Conservation (phyloP, 768 basidiomycete genomes). For the Ephemerocybe angulata region DNA sequence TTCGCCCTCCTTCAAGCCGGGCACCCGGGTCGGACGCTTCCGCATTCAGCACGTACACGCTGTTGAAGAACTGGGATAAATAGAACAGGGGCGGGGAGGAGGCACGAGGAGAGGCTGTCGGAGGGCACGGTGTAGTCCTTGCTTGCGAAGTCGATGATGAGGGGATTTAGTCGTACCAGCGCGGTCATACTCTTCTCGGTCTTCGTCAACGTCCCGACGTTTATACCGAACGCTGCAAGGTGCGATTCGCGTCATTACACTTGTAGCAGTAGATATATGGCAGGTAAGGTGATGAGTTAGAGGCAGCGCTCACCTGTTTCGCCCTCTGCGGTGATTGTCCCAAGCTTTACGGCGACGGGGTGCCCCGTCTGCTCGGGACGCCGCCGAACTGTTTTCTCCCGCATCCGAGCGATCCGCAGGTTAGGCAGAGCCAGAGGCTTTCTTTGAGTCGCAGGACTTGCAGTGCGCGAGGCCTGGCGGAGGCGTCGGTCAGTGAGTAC, state of each 20-base stretch:
- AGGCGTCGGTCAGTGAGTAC: background rate
- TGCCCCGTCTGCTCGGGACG: constrained; percentile 57
- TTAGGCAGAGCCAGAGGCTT: constrained; percentile 94
- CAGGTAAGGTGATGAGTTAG: background rate
- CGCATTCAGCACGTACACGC: constrained; percentile 79
- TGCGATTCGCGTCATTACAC: constrained; percentile 81
- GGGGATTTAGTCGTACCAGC: constrained; percentile 71
- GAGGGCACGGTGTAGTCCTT: constrained; percentile 83
- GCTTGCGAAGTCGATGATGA: constrained; percentile 78
- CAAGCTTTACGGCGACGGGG: constrained; percentile 85
- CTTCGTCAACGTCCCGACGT: constrained; percentile 75
- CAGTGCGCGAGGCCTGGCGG: constrained; percentile 85
- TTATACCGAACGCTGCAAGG: constrained; percentile 82
- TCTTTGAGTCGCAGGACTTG: constrained; percentile 77
- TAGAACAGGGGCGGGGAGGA: constrained; percentile 1
- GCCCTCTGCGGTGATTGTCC: constrained; percentile 95
- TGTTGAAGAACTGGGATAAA: constrained; percentile 65
- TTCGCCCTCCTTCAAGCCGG: constrained; percentile 52
- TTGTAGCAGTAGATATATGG: constrained; percentile 90
- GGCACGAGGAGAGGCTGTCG: constrained; percentile 26
- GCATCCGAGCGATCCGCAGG: constrained; percentile 87
- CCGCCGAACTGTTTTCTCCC: constrained; percentile 85
- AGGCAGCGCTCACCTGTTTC: constrained; percentile 62
- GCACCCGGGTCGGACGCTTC: constrained; percentile 65
- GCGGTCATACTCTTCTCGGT: constrained; percentile 98